Evolutionary conservation across 306 rosid genomes (phyloP), one percentile per base, ranked within the genome.

Genomic region (Purshia tridentata): DNA sequence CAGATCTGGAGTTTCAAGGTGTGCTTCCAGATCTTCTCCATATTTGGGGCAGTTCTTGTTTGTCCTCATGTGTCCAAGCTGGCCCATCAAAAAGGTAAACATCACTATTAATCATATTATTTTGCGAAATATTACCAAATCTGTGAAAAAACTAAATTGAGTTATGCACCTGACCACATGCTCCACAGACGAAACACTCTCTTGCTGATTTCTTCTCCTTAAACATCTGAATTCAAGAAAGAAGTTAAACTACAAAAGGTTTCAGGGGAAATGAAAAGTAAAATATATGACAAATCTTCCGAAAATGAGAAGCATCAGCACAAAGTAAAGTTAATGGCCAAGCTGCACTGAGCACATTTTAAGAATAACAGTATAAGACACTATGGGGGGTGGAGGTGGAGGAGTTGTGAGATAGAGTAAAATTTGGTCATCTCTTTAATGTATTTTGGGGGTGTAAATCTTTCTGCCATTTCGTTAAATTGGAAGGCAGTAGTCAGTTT

Each of bases 1-100:
- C 64, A 62, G 63, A 40, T 91, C 97, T 9, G 75, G 78, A 81
- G 91, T 78, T 61, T 94, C 97, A 45, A 67, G 72, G 53, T 81
- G 88, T 67, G 89, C 62, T 65, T 91, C 97, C 1, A 54, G 83
- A 79, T 94, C 98, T 74, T 92, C 96, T 69, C 98, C 90, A 73
- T 94, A 94, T 83, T 82, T 91, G 63, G 98, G 98, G 82, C 98
- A 94, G 85, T 94, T 86, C 86, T 94, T 94, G 89, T 94, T 94
- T 4, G 98, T 94, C 58, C 97, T 88, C 98, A 94, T 94, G 77
- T 94, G 98, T 84, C 98, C 97, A 82, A 84, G 83, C 98, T 94
- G 87, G 78, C 63, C 67, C 49, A 69, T 70, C 50, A 66, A 72
- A 83, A 73, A 9, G 51, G 15, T 47, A 78, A 70, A 69, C 46